phyloP scores from a whole-genome alignment of 257 asterid genomes.

The Plantago major region DNA sequence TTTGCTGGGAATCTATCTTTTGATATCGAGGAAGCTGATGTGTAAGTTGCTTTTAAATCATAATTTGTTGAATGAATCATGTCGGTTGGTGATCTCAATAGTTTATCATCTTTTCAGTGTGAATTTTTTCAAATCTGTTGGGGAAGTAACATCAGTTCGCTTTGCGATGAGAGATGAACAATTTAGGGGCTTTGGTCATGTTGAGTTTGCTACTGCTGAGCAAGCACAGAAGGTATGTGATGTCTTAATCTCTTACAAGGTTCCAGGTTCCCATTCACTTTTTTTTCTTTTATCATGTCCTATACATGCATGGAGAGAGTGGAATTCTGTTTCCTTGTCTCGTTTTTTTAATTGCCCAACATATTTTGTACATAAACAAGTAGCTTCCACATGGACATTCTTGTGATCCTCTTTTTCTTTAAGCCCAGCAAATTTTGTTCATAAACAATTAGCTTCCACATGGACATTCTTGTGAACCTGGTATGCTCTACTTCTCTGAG shows the following conservation, averaged over 20 bases:
- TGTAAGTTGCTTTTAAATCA: constrained; percentile 41
- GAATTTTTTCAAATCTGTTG: constrained; percentile 66
- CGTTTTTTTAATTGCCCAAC: no score
- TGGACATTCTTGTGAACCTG: no score
- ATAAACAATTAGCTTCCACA: no score
- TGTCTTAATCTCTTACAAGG: neutral
- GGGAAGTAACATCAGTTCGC: constrained; percentile 65
- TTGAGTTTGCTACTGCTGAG: constrained; percentile 70
- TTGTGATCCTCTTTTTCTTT: no score
- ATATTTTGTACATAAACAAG: no score
- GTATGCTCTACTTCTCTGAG: no score
- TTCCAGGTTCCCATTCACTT: neutral
- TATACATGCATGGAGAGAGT: no score
- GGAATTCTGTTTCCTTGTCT: no score
- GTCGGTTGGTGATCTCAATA: neutral
- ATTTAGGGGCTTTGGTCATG: constrained; percentile 86
- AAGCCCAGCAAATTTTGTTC: no score
- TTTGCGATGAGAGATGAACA: constrained; percentile 50
- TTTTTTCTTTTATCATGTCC: neutral
- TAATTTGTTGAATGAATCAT: no score
- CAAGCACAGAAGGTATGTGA: constrained; percentile 61
- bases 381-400: no score
- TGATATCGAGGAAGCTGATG: constrained; percentile 44
- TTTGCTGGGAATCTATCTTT: constrained; percentile 77
- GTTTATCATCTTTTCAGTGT: constrained; percentile 36